Conservation (phyloP, 306 rosid genomes). For the Spatholobus suberectus region DNA sequence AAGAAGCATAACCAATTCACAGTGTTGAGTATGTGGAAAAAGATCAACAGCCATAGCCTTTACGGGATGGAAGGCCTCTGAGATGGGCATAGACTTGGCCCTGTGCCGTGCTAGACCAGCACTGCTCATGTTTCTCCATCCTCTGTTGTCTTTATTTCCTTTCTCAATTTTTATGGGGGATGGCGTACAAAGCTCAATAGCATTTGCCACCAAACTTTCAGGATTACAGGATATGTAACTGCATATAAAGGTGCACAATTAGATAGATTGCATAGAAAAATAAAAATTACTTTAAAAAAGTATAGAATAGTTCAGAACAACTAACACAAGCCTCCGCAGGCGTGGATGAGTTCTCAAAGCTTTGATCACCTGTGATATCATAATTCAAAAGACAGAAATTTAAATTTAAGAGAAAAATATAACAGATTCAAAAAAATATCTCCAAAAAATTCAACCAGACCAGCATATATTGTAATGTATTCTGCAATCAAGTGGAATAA, state of each 20-base stretch:
- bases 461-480: not conserved
- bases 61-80: conserved; percentile 85
- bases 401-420: not conserved
- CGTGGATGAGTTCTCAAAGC: conserved; percentile 82
- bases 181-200: conserved; percentile 95
- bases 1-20: conserved; percentile 95
- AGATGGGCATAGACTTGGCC: conserved; percentile 89
- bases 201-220: conserved; percentile 92
- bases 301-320: conserved; percentile 39
- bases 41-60: conserved; percentile 97
- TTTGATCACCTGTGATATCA: conserved; percentile 77
- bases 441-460: not conserved
- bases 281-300: conserved; percentile 4
- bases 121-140: conserved; percentile 92
- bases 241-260: conserved; percentile 49
- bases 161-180: conserved; percentile 69
- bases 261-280: conserved; percentile 38
- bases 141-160: conserved; percentile 83
- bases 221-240: conserved; percentile 99
- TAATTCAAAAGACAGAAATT: conserved; percentile 35
- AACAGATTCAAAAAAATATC: not conserved
- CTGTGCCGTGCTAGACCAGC: conserved; percentile 90
- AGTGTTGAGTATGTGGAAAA: conserved; percentile 89
- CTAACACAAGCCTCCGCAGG: conserved; percentile 90
- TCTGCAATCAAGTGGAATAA: conserved; percentile 20